These are phyloP conservation scores for Russula griseocarnosa DNA, from an alignment of 768 basidiomycete species.

Conservation along the genomic window DNA sequence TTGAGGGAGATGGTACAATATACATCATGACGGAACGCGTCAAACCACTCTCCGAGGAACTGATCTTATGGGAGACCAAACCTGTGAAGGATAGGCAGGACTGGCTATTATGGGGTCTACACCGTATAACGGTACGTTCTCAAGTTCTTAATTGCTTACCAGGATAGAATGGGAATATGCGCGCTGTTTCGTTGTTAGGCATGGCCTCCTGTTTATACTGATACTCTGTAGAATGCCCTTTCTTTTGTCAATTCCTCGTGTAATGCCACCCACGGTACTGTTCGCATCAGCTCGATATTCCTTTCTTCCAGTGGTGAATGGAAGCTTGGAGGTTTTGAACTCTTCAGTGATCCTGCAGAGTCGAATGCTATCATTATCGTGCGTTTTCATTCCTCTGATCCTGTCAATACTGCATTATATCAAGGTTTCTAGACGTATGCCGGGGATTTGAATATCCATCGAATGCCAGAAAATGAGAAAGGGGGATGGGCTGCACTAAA, in stretches of 20 bases:
- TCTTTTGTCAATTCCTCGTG: conserved; percentile 86
- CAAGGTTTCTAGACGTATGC: conserved; percentile 55
- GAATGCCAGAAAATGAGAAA: conserved; percentile 86
- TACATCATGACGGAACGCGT: conserved; percentile 96
- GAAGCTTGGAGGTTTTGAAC: conserved; percentile 93
- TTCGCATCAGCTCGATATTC: conserved; percentile 74
- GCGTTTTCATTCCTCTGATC: conserved; percentile 36
- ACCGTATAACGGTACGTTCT: conserved; percentile 76
- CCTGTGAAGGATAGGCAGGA: conserved; percentile 68
- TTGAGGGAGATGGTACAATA: conserved; percentile 82
- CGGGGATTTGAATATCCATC: conserved; percentile 54
- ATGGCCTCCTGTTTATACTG: background rate
- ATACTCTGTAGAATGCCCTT: conserved; percentile 63
- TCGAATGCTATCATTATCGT: conserved; percentile 78
- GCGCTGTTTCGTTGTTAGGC: background rate
- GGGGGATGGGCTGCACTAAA: conserved; percentile 79
- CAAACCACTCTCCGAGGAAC: conserved; percentile 58
- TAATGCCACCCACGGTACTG: conserved; percentile 77
- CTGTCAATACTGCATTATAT: conserved; percentile 24
- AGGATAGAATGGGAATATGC: conserved; percentile 5
- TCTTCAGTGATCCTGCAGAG: conserved; percentile 80
- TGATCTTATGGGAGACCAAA: conserved; percentile 62
- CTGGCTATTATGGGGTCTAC: conserved; percentile 91
- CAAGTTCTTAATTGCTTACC: background rate
- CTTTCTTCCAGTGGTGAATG: conserved; percentile 93